These are phyloP conservation scores for Begonia loranthoides DNA, from an alignment of 306 rosid genomes.

Conservation along the genomic window DNA sequence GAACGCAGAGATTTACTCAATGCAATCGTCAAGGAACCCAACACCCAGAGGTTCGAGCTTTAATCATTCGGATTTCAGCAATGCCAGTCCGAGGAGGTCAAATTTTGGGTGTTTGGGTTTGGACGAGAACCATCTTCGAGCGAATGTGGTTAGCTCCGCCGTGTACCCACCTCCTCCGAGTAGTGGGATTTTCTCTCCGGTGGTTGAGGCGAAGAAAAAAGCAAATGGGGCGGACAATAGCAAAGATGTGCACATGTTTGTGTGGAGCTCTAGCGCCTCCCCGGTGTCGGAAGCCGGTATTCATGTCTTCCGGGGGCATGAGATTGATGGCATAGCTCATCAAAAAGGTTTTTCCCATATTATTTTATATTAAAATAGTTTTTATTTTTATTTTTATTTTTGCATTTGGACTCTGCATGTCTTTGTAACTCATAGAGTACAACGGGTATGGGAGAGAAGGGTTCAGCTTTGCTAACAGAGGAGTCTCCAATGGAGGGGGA, in stretches of 20 bases:
- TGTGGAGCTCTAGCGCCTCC: constrained; percentile 87
- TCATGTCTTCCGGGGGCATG: constrained; percentile 64
- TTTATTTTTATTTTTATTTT: background rate
- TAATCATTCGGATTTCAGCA: constrained; percentile 52
- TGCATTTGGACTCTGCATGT: too few relatives aligned
- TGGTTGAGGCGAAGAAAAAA: constrained; percentile 33
- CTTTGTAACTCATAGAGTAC: constrained; percentile 24
- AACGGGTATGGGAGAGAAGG: constrained; percentile 64
- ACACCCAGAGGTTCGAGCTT: constrained; percentile 83
- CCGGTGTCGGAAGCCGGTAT: constrained; percentile 79
- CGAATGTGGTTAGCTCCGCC: constrained; percentile 9
- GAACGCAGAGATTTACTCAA: constrained; percentile 74
- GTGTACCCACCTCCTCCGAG: constrained; percentile 44
- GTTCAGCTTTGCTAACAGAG: constrained; percentile 72
- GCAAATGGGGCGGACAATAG: constrained; percentile 29
- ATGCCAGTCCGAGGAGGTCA: constrained; percentile 57
- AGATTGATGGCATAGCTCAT: constrained; percentile 38
- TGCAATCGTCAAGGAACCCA: constrained; percentile 65
- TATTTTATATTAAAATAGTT: background rate
- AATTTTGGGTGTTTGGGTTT: constrained; percentile 40
- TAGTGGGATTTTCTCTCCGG: constrained; percentile 68
- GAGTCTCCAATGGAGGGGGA: constrained; percentile 36
- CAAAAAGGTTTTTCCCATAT: constrained; percentile 37
- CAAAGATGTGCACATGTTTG: constrained; percentile 80
- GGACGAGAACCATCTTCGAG: constrained; percentile 36